Evolutionary conservation across 371 early-diverging fungal genomes (phyloP).

Genomic region (Blakeslea trispora): DNA sequence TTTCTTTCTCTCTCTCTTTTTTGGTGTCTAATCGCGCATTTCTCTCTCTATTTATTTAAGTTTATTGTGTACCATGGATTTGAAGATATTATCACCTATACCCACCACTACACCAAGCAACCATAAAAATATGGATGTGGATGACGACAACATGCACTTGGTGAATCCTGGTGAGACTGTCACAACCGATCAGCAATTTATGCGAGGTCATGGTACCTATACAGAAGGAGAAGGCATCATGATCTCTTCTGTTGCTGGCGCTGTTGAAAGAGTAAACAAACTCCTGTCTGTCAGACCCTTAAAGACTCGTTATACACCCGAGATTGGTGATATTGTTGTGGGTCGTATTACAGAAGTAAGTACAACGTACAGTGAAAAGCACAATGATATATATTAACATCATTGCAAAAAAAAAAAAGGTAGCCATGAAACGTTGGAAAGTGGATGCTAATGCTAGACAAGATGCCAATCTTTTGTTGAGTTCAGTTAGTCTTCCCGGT

Average conservation of each 20-base stretch:
- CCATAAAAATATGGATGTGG: slow-evolving; percentile 47
- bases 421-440: slow-evolving; percentile 94
- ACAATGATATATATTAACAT: too few relatives aligned
- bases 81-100: slow-evolving; percentile 41
- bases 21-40: slow-evolving; percentile 24
- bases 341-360: slow-evolving; percentile 92
- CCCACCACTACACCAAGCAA: slow-evolving; percentile 25
- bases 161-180: slow-evolving; percentile 91
- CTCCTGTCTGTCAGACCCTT: slow-evolving; percentile 93
- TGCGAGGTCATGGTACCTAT: slow-evolving; percentile 98
- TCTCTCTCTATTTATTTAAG: not conserved
- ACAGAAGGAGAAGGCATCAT: slow-evolving; percentile 59
- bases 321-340: slow-evolving; percentile 99
- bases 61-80: slow-evolving; percentile 29
- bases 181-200: slow-evolving; percentile 81
- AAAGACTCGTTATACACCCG: slow-evolving; percentile 86
- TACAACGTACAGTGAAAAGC: not conserved
- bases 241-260: slow-evolving; percentile 90
- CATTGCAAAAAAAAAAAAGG: too few relatives aligned
- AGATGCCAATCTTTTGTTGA: slow-evolving; percentile 89
- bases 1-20: too few relatives aligned
- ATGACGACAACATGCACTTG: slow-evolving; percentile 49
- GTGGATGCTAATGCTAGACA: slow-evolving; percentile 92
- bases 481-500: slow-evolving; percentile 96
- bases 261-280: slow-evolving; percentile 95